These are phyloP conservation scores for Leptomonas seymouri DNA, from an alignment of 208 protist species.

Conservation along the genomic window DNA sequence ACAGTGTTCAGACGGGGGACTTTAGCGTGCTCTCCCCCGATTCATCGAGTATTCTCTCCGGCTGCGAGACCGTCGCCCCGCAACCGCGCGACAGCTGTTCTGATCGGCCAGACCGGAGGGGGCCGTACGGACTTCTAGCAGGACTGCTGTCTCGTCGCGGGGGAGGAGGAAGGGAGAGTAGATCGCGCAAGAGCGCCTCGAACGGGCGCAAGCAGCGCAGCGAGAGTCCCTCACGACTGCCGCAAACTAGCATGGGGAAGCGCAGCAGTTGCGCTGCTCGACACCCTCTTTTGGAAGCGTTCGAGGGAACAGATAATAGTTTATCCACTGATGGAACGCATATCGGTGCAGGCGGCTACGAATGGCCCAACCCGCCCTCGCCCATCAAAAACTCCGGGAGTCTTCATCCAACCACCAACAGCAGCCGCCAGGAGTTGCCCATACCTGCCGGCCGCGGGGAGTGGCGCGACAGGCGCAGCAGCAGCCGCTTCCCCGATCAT, in stretches of 20 bases:
- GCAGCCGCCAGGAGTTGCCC: slow-evolving; percentile 16
- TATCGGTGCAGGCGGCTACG: slow-evolving; percentile 14
- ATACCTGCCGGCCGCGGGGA: slow-evolving; percentile 8
- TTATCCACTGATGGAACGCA: not conserved
- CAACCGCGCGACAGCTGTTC: not conserved
- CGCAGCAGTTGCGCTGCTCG: not conserved
- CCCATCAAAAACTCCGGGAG: slow-evolving; percentile 5
- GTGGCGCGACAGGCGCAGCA: slow-evolving; percentile 6
- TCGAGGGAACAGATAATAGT: not conserved
- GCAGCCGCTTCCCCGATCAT: not conserved
- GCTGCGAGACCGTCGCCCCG: slow-evolving; percentile 21
- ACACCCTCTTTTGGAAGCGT: slow-evolving; percentile 12
- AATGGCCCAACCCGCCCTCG: slow-evolving; percentile 24
- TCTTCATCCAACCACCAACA: slow-evolving; percentile 1
- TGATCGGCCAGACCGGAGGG: not conserved
- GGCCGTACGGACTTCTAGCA: slow-evolving; percentile 13
- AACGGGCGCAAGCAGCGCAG: not conserved
- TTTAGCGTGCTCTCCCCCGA: slow-evolving; percentile 3
- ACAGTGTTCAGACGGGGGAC: slow-evolving; percentile 17
- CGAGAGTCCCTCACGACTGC: not conserved
- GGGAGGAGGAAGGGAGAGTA: not conserved
- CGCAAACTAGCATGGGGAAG: not conserved
- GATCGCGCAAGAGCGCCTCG: slow-evolving; percentile 6
- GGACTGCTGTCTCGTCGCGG: slow-evolving; percentile 19
- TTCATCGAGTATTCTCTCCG: slow-evolving; percentile 25